phyloP scores from a whole-genome alignment of 2,329 filamentous ascomycete genomes.

The Pleomassaria siparia region DNA sequence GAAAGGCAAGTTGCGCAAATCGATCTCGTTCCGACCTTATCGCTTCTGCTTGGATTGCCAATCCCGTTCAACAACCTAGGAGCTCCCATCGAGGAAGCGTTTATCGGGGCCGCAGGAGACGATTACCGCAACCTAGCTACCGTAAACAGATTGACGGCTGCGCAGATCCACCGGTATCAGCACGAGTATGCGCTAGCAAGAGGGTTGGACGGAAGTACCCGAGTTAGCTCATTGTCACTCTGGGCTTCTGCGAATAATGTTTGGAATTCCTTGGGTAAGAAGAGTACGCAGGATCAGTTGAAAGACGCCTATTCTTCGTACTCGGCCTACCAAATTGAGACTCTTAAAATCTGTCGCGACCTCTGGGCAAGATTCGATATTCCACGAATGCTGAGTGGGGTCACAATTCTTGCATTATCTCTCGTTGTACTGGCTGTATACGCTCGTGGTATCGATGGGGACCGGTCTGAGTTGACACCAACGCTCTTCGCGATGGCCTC shows the following conservation, averaged over 20 bases:
- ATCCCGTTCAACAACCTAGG: slow-evolving; percentile 97
- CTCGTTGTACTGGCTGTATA: slow-evolving; percentile 73
- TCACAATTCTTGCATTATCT: slow-evolving; percentile 68
- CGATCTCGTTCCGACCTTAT: slow-evolving; percentile 89
- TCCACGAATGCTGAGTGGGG: slow-evolving; percentile 78
- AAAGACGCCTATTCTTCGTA: slow-evolving; percentile 59
- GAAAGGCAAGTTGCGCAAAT: slow-evolving; percentile 79
- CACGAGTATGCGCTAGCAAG: slow-evolving; percentile 75
- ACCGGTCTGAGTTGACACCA: slow-evolving; percentile 57
- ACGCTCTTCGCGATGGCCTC: slow-evolving; percentile 55
- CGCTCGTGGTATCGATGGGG: slow-evolving; percentile 58
- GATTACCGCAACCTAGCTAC: slow-evolving; percentile 76
- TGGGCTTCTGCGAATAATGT: slow-evolving; percentile 63
- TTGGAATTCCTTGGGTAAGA: slow-evolving; percentile 50
- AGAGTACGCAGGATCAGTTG: slow-evolving; percentile 41
- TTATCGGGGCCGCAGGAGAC: slow-evolving; percentile 68
- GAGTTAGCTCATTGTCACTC: slow-evolving; percentile 57
- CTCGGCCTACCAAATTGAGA: slow-evolving; percentile 73
- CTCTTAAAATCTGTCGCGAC: slow-evolving; percentile 74
- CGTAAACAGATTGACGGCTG: slow-evolving; percentile 75
- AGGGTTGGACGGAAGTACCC: slow-evolving; percentile 64
- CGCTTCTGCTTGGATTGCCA: slow-evolving; percentile 83
- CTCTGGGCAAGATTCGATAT: slow-evolving; percentile 94
- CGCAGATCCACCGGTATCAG: slow-evolving; percentile 89
- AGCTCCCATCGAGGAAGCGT: slow-evolving; percentile 90